Percentiles rank a stretch among this genome's conserved stretches.
Evolutionary conservation across 306 rosid genomes (phyloP).

Genomic region (Vigna angularis): DNA sequence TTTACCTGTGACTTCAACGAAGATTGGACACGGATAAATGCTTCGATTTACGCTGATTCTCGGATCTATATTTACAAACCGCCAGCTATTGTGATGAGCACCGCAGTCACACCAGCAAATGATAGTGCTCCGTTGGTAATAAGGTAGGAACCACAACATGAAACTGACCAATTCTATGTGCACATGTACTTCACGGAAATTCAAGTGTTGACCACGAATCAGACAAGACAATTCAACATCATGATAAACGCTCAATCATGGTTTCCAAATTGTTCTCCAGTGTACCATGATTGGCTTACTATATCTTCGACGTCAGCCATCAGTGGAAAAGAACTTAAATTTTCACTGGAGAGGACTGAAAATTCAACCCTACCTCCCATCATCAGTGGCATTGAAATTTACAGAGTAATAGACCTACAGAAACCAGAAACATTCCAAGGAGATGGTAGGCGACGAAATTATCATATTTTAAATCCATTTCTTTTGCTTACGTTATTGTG

Average conservation of each 20-base stretch:
- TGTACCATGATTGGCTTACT: accelerated
- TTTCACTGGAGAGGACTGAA: too few species aligned
- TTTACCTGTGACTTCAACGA: too few species aligned
- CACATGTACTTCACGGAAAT: conserved; percentile 50
- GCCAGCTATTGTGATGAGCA: conserved; percentile 36
- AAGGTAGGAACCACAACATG: background rate
- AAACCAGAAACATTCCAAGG: too few species aligned
- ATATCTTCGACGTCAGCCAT: background rate
- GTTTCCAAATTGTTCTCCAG: background rate
- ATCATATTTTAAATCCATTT: too few species aligned
- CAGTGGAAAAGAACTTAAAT: background rate
- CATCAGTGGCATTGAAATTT: too few species aligned
- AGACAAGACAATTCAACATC: conserved; percentile 48
- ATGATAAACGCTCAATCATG: background rate
- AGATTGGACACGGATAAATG: background rate
- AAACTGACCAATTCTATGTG: conserved; percentile 1
- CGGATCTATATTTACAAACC: too few species aligned
- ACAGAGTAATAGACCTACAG: too few species aligned
- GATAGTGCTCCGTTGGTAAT: conserved; percentile 10
- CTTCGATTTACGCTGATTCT: background rate
- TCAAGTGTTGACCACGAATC: conserved; percentile 18
- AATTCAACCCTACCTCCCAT: too few species aligned
- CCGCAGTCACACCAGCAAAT: conserved; percentile 33
- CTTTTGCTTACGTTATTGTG: too few species aligned
- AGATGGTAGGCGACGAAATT: too few species aligned